A percentile compares a stretch with the other conserved stretches of the same genome.
phyloP scores from a whole-genome alignment of 2,329 filamentous ascomycete species.

The Alternaria metachromatica region DNA sequence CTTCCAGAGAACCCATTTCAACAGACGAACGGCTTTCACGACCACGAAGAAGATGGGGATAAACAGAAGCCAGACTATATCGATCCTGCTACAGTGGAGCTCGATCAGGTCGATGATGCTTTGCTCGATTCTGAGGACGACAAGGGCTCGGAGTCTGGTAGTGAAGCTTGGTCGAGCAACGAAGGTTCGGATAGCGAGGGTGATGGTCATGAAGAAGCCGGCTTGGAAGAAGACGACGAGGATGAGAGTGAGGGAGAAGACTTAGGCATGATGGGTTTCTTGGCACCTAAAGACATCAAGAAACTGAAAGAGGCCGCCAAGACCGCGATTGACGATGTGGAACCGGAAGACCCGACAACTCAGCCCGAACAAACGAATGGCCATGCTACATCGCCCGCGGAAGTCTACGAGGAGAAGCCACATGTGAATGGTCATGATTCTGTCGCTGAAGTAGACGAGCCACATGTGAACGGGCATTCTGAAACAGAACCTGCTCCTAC shows the following conservation, averaged over 20 bases:
- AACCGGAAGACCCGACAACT: slow-evolving; percentile 49
- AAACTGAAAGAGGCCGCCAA: slow-evolving; percentile 45
- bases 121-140: slow-evolving; percentile 47
- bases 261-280: slow-evolving; percentile 44
- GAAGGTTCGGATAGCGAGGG: slow-evolving; percentile 37
- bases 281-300: slow-evolving; percentile 42
- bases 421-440: slow-evolving; percentile 20
- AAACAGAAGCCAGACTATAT: slow-evolving; percentile 31
- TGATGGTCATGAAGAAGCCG: slow-evolving; percentile 25
- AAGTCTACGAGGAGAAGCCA: slow-evolving; percentile 52
- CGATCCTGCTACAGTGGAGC: slow-evolving; percentile 46
- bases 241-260: slow-evolving; percentile 47
- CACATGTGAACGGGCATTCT: slow-evolving; percentile 21
- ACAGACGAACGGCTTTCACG: slow-evolving; percentile 32
- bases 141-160: slow-evolving; percentile 40
- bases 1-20: slow-evolving; percentile 15
- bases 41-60: slow-evolving; percentile 19
- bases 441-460: slow-evolving; percentile 5
- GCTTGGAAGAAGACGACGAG: slow-evolving; percentile 24
- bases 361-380: slow-evolving; percentile 26
- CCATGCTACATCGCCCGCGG: slow-evolving; percentile 50
- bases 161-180: slow-evolving; percentile 49
- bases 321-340: slow-evolving; percentile 27
- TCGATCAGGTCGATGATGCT: slow-evolving; percentile 52
- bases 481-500: slow-evolving; percentile 7